Conservation (phyloP, 305 asterid species). For the Solanum hybrid region DNA sequence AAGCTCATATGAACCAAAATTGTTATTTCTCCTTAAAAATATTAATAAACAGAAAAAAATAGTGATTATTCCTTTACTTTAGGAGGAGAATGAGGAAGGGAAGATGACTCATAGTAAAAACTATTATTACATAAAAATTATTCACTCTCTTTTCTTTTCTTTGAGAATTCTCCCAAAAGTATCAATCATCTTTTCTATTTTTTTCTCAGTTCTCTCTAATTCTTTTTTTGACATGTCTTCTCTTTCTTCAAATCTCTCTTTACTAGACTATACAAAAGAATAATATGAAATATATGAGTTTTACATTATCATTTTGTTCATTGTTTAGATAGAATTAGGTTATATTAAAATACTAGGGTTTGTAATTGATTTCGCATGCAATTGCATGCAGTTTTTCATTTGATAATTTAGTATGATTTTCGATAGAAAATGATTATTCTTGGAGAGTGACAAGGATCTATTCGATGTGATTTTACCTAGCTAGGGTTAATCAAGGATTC, state of each 20-base stretch:
- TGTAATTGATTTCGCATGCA: neutral
- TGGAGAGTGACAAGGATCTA: conserved; percentile 58
- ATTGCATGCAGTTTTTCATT: neutral
- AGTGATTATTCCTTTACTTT: conserved; percentile 11
- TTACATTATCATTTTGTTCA: neutral
- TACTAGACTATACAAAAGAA: neutral
- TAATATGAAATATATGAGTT: neutral
- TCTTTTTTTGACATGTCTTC: neutral
- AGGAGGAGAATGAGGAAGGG: conserved; percentile 55
- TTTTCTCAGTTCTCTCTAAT: neutral
- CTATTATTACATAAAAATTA: conserved; percentile 32
- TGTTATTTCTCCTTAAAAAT: neutral
- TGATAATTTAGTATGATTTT: neutral
- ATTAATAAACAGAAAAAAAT: neutral
- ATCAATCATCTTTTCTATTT: neutral
- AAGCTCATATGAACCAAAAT: neutral
- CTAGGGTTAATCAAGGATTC: neutral
- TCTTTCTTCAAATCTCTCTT: neutral
- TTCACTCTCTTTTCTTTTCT: conserved; percentile 22
- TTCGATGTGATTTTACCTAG: neutral
- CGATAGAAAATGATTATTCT: conserved; percentile 23
- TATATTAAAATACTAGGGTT: neutral
- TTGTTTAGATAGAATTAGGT: neutral
- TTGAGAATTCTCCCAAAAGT: conserved; percentile 54
- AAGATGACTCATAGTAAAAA: conserved; percentile 10